phyloP scores from a whole-genome alignment of 129 eudicot species.

The Lactuca saligna region DNA sequence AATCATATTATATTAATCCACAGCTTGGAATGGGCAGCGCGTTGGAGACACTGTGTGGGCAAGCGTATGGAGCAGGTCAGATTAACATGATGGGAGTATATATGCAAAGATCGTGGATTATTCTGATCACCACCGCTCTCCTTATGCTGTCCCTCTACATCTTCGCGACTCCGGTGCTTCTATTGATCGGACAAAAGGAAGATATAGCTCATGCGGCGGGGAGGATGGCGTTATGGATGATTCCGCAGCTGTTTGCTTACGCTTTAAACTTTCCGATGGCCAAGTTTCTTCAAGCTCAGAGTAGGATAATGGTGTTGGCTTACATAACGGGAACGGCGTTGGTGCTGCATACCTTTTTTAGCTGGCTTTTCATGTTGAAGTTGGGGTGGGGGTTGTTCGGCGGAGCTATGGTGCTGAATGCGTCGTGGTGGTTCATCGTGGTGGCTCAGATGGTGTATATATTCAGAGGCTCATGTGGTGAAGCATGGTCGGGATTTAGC shows the following conservation, averaged over 20 bases:
- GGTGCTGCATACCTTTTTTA: constrained; percentile 30
- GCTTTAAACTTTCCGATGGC: constrained; percentile 44
- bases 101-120: constrained; percentile 64
- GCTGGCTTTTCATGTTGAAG: constrained; percentile 43
- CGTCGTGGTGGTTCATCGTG: constrained; percentile 56
- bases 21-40: constrained; percentile 68
- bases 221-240: constrained; percentile 42
- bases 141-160: constrained; percentile 38
- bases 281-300: constrained; percentile 55
- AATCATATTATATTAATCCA: background rate
- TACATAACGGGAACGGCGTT: constrained; percentile 29
- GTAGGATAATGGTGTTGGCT: constrained; percentile 43
- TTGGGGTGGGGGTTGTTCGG: constrained; percentile 46
- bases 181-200: constrained; percentile 46
- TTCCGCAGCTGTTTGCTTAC: constrained; percentile 47
- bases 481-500: constrained; percentile 51
- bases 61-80: constrained; percentile 67
- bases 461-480: constrained; percentile 38
- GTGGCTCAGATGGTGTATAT: constrained; percentile 40
- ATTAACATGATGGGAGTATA: constrained; percentile 55
- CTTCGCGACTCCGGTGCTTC: constrained; percentile 46
- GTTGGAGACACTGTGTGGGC: constrained; percentile 63
- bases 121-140: constrained; percentile 32
- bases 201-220: constrained; percentile 46
- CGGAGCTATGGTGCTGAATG: constrained; percentile 38